Conservation (phyloP, 192 early-diverging fungal species). For the Thoreauomyces humboldtii region DNA sequence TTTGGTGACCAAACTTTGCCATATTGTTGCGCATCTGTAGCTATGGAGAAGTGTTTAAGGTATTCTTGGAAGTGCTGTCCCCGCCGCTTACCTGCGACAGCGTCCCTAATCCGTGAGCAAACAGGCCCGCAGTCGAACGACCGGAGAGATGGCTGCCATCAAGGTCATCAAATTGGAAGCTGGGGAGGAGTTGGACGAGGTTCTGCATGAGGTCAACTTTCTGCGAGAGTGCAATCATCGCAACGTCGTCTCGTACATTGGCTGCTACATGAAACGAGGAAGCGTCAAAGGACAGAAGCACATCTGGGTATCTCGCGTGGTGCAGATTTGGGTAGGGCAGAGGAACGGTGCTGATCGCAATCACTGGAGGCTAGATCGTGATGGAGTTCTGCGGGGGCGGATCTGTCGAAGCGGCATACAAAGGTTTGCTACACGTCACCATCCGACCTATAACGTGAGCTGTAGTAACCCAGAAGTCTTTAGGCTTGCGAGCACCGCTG, state of each 20-base stretch:
- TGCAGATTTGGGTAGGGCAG: too few species aligned
- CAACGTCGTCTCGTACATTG: conserved; percentile 56
- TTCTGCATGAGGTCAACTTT: conserved; percentile 62
- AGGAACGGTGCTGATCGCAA: too few species aligned
- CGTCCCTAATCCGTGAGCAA: neutral
- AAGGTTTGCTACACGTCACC: conserved; percentile 39
- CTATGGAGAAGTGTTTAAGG: conserved; percentile 60
- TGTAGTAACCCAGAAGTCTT: conserved; percentile 4
- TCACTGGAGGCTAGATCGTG: too few species aligned
- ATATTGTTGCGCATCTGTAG: conserved; percentile 23
- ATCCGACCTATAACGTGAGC: too few species aligned
- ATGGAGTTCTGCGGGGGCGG: conserved; percentile 69
- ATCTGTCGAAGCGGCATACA: conserved; percentile 51
- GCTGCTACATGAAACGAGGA: conserved; percentile 56
- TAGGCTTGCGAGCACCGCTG: conserved; percentile 41
- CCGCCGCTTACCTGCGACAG: too few species aligned
- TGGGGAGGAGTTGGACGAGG: conserved; percentile 57
- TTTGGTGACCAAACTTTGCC: neutral
- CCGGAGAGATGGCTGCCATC: conserved; percentile 44
- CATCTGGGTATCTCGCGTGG: conserved; percentile 39
- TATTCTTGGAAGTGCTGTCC: too few species aligned
- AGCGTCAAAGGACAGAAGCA: conserved; percentile 49
- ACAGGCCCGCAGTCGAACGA: conserved; percentile 25
- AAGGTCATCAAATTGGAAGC: conserved; percentile 60
- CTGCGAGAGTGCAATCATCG: conserved; percentile 49